Evolutionary conservation across 2,329 filamentous ascomycete species (phyloP).

Genomic region (Rhynchosporium secalis): DNA sequence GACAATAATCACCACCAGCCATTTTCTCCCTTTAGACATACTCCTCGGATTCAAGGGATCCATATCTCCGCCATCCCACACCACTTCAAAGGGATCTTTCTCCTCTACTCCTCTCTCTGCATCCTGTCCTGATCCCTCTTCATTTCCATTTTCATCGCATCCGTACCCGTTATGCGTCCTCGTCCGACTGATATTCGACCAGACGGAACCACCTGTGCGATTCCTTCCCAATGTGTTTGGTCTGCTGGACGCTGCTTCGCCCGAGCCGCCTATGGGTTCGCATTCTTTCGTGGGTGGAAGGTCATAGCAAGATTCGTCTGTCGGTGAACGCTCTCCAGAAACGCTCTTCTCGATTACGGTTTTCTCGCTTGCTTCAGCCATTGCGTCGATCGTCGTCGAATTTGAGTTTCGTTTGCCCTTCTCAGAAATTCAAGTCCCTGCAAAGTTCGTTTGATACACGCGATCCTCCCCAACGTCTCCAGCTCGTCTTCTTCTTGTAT

Average conservation of each 20-base stretch:
- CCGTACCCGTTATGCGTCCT: constrained; percentile 40
- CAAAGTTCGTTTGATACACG: not conserved
- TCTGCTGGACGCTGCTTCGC: constrained; percentile 16
- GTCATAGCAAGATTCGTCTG: constrained; percentile 16
- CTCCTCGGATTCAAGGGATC: constrained; percentile 76
- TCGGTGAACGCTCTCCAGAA: constrained; percentile 14
- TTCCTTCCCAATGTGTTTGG: constrained; percentile 17
- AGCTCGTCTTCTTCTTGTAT: constrained; percentile 1
- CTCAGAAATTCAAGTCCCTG: not conserved
- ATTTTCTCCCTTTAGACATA: constrained; percentile 66
- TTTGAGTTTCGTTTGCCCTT: not conserved
- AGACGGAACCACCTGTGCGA: not conserved
- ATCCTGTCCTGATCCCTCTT: constrained; percentile 20
- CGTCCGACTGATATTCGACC: constrained; percentile 22
- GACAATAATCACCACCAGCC: constrained; percentile 77
- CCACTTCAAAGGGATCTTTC: constrained; percentile 63
- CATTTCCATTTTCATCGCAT: constrained; percentile 36
- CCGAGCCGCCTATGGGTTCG: constrained; percentile 25
- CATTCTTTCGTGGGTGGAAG: constrained; percentile 27
- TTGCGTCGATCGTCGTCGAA: not conserved
- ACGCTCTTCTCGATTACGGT: constrained; percentile 13
- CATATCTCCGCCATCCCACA: constrained; percentile 68
- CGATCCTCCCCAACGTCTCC: not conserved
- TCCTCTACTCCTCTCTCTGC: constrained; percentile 30
- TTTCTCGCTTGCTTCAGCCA: constrained; percentile 12